These are phyloP conservation scores for Cryptococcus neoformans DNA, from an alignment of 1,284 basidiomycete species.

Conservation along the genomic window DNA sequence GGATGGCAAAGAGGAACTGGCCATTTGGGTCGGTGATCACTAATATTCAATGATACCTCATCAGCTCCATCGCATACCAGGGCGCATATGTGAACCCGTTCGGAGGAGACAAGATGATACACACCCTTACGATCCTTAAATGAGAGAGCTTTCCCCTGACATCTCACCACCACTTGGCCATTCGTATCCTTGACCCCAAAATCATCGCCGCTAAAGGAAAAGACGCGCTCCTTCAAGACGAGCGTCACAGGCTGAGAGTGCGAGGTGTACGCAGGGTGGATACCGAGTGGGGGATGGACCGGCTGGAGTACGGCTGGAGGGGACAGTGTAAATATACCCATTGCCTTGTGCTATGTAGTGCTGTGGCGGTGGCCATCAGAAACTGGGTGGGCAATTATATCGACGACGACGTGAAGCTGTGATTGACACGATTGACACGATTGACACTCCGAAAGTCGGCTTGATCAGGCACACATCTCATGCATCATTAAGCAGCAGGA, in stretches of 20 bases:
- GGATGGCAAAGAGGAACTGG: conserved; percentile 34
- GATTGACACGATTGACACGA: too few species aligned
- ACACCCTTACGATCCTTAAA: conserved; percentile 44
- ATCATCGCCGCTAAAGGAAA: conserved; percentile 31
- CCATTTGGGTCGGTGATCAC: conserved; percentile 39
- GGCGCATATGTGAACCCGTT: too few species aligned
- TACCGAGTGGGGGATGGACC: conserved; percentile 39
- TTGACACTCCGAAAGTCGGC: too few species aligned
- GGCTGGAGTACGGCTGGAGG: conserved; percentile 18
- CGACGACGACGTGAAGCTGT: too few species aligned
- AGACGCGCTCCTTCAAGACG: conserved; percentile 42
- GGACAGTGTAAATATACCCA: neutral
- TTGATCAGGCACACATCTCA: too few species aligned
- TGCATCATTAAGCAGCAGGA: too few species aligned
- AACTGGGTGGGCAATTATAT: too few species aligned
- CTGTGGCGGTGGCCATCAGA: too few species aligned
- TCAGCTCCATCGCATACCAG: too few species aligned
- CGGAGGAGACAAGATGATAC: neutral
- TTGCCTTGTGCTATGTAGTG: neutral
- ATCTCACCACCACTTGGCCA: conserved; percentile 32
- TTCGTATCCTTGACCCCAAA: conserved; percentile 41
- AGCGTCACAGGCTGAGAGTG: conserved; percentile 35
- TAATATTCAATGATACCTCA: neutral
- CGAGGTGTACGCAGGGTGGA: conserved; percentile 25
- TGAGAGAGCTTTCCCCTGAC: conserved; percentile 34